phyloP scores from a whole-genome alignment of 148 eudicot genomes.

The Chenopodium suecicum region DNA sequence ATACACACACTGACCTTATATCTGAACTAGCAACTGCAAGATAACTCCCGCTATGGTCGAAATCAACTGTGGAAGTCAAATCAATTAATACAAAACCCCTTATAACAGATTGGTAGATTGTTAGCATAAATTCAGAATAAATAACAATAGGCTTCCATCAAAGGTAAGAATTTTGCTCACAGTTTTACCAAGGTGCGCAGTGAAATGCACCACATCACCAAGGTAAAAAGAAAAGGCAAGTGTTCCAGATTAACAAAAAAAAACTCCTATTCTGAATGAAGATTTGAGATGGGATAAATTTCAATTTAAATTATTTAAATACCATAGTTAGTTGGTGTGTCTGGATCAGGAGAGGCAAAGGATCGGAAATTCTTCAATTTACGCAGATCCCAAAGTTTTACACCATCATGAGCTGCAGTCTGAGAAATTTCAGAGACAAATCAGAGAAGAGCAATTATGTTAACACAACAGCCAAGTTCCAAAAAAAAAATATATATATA shows the following conservation, averaged over 20 bases:
- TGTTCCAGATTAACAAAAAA: neutral
- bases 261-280: neutral
- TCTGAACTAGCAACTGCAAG: slow-evolving; percentile 88
- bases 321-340: slow-evolving; percentile 83
- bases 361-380: slow-evolving; percentile 83
- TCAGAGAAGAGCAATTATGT: neutral
- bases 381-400: slow-evolving; percentile 95
- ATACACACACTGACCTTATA: slow-evolving; percentile 54
- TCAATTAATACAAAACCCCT: neutral
- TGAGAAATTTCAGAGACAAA: slow-evolving; percentile 30
- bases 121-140: too few relatives aligned
- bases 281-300: neutral
- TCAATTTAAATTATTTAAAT: neutral
- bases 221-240: neutral
- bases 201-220: neutral
- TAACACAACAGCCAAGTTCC: neutral
- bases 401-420: slow-evolving; percentile 98
- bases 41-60: slow-evolving; percentile 96
- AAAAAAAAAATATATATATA: too few relatives aligned
- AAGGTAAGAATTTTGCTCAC: neutral
- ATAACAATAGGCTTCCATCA: too few relatives aligned
- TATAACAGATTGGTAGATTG: neutral
- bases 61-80: slow-evolving; percentile 65
- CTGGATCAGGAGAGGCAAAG: slow-evolving; percentile 66
- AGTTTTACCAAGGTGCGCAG: neutral